These are phyloP conservation scores for Protomyces macrosporus DNA, from an alignment of 1,139 yeast species.

Conservation along the genomic window DNA sequence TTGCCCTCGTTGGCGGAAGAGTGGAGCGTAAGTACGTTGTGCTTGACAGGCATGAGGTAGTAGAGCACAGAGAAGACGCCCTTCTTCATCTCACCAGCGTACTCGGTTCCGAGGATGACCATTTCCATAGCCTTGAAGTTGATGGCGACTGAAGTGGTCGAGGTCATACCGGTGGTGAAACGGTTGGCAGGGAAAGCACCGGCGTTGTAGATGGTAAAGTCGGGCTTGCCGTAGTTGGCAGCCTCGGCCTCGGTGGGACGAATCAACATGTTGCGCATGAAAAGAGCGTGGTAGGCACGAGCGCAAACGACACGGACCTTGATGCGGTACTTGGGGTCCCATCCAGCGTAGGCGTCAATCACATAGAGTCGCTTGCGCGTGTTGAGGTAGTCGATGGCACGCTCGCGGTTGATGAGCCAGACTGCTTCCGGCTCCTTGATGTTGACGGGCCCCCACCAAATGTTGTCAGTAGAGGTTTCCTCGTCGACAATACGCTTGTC, in stretches of 20 bases:
- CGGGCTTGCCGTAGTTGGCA: conserved; percentile 90
- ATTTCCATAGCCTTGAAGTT: conserved; percentile 97
- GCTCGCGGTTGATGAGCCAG: conserved; percentile 92
- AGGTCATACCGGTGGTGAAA: conserved; percentile 96
- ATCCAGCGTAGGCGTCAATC: conserved; percentile 95
- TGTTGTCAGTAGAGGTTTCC: conserved; percentile 69
- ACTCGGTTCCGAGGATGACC: conserved; percentile 97
- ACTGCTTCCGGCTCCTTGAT: conserved; percentile 90
- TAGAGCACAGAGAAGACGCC: conserved; percentile 99
- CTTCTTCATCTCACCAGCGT: conserved; percentile 99
- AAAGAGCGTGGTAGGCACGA: conserved; percentile 95
- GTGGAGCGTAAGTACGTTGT: conserved; percentile 87
- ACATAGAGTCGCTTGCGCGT: conserved; percentile 92
- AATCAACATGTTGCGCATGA: conserved; percentile 97
- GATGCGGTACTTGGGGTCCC: conserved; percentile 98
- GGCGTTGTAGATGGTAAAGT: conserved; percentile 96
- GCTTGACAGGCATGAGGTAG: conserved; percentile 94
- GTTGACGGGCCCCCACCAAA: conserved; percentile 99
- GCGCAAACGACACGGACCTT: conserved; percentile 97
- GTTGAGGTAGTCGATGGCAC: conserved; percentile 95
- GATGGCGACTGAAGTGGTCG: conserved; percentile 90
- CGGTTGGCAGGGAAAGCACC: conserved; percentile 97
- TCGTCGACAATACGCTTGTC: conserved; percentile 98
- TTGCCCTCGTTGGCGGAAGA: conserved; percentile 89
- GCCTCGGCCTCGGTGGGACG: conserved; percentile 90